These are phyloP conservation scores for Purpureocillium takamizusanense DNA, from an alignment of 2,329 filamentous ascomycete genomes.

Conservation along the genomic window DNA sequence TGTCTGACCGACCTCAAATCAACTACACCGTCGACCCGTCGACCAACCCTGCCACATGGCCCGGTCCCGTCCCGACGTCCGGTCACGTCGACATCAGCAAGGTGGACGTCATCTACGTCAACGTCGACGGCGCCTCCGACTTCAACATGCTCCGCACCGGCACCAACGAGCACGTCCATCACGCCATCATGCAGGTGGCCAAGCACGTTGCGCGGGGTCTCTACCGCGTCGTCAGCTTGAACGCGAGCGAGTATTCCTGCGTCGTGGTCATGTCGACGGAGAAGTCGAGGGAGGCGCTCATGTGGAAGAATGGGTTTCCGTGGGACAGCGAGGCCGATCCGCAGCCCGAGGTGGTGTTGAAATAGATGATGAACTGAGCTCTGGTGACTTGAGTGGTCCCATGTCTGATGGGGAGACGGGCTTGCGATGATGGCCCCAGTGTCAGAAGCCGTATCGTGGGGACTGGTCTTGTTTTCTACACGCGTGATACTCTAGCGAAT, in stretches of 20 bases:
- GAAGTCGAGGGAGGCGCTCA: neutral
- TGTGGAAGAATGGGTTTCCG: slow-evolving; percentile 2
- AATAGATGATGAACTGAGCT: too few species aligned
- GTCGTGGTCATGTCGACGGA: slow-evolving; percentile 2
- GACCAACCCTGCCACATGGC: neutral
- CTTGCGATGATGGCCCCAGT: too few species aligned
- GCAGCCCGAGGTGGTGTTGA: neutral
- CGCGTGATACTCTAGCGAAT: too few species aligned
- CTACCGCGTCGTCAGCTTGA: slow-evolving; percentile 2
- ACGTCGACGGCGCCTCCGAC: neutral
- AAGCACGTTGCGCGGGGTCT: neutral
- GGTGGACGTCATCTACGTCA: neutral
- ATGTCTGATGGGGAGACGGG: too few species aligned
- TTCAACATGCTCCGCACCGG: neutral
- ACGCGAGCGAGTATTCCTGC: slow-evolving; percentile 1
- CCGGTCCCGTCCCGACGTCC: neutral
- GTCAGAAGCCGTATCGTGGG: too few species aligned
- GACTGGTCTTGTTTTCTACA: too few species aligned
- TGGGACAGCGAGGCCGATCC: slow-evolving; percentile 1
- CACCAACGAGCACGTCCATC: neutral
- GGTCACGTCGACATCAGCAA: neutral
- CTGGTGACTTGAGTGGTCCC: too few species aligned
- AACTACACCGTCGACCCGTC: neutral
- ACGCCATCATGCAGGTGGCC: neutral
- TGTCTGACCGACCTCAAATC: too few species aligned